phyloP scores from a whole-genome alignment of 805 yeast genomes.

The Nakazawaea populi region DNA sequence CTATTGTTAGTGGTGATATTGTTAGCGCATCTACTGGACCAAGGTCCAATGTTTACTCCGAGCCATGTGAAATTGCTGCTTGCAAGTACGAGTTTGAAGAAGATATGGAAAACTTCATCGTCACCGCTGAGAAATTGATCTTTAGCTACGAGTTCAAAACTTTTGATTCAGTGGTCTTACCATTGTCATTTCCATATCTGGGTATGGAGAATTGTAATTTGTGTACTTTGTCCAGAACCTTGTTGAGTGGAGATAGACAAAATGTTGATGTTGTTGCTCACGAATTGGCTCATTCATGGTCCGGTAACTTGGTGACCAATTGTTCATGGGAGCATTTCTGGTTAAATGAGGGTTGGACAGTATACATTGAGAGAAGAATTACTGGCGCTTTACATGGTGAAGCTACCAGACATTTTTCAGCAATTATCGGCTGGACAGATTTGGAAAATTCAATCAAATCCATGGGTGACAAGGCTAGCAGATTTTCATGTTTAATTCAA shows the following conservation, averaged over 20 bases:
- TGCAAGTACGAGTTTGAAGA: conserved; percentile 76
- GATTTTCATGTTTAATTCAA: conserved; percentile 63
- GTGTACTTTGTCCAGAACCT: conserved; percentile 86
- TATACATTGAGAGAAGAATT: conserved; percentile 81
- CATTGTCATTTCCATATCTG: conserved; percentile 77
- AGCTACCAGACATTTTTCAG: conserved; percentile 68
- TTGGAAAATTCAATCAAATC: conserved; percentile 59
- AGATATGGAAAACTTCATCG: conserved; percentile 76
- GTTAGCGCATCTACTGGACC: conserved; percentile 71
- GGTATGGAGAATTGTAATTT: conserved; percentile 95
- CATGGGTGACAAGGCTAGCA: conserved; percentile 47
- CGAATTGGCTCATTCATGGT: conserved; percentile 90
- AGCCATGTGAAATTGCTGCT: conserved; percentile 59
- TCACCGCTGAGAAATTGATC: conserved; percentile 69
- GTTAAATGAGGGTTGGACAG: conserved; percentile 97
- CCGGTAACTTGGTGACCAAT: conserved; percentile 87
- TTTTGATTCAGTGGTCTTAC: conserved; percentile 76
- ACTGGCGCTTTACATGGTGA: conserved; percentile 77
- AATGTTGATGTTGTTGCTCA: conserved; percentile 90
- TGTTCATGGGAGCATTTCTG: conserved; percentile 92
- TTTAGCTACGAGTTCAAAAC: conserved; percentile 82
- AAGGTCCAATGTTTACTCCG: conserved; percentile 76
- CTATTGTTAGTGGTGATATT: conserved; percentile 81
- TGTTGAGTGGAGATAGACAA: conserved; percentile 77
- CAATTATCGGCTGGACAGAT: conserved; percentile 86